phyloP scores from a whole-genome alignment of 176 grass and related monocot genomes.

The Bolboschoenus planiculmis region DNA sequence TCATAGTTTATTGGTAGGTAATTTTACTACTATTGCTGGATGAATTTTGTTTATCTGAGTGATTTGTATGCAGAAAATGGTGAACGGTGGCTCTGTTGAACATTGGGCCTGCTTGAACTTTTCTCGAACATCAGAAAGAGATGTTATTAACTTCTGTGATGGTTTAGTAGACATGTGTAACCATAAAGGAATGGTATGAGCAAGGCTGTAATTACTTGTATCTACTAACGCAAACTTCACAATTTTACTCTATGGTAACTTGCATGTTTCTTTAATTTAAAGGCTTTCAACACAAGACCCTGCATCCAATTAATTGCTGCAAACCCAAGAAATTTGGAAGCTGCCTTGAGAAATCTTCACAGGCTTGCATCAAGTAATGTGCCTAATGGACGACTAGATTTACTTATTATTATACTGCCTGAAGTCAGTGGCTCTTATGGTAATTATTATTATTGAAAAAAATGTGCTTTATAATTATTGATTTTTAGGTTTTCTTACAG shows the following conservation, averaged over 20 bases:
- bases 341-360: slow-evolving; percentile 41
- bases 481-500: not conserved
- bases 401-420: slow-evolving; percentile 61
- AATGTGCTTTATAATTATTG: not conserved
- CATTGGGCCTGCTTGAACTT: slow-evolving; percentile 66
- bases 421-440: slow-evolving; percentile 56
- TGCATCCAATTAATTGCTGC: slow-evolving; percentile 22
- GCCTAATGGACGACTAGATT: slow-evolving; percentile 26
- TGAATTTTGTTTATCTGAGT: not conserved
- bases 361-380: not conserved
- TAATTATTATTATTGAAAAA: slow-evolving; percentile 7
- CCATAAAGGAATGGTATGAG: slow-evolving; percentile 55
- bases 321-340: slow-evolving; percentile 34
- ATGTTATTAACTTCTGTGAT: slow-evolving; percentile 41
- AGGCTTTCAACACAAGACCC: slow-evolving; percentile 46
- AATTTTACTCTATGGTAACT: not conserved
- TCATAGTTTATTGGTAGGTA: not conserved
- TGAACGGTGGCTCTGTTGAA: slow-evolving; percentile 50
- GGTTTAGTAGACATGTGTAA: slow-evolving; percentile 62
- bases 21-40: not conserved
- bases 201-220: not conserved
- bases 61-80: slow-evolving; percentile 56
- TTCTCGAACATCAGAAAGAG: slow-evolving; percentile 32
- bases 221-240: not conserved
- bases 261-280: not conserved